Evolutionary conservation across 257 asterid genomes (phyloP).

Genomic region (Primulina huaijiensis): DNA sequence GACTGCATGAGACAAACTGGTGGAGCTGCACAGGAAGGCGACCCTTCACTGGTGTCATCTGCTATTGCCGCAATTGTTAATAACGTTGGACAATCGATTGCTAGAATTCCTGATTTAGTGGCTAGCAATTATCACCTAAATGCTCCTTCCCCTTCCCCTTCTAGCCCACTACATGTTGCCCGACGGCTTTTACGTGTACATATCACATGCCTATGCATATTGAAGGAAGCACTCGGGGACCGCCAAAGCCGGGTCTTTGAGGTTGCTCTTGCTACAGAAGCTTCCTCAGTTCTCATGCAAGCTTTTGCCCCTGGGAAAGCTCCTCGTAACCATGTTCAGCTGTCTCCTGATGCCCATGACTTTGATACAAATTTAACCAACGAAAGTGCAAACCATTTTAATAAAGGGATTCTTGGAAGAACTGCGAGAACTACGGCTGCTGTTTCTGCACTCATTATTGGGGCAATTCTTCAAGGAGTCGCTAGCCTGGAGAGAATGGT

Average conservation of each 20-base stretch:
- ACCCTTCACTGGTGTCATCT: constrained; percentile 87
- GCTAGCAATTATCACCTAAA: constrained; percentile 50
- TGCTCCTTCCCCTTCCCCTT: constrained; percentile 46
- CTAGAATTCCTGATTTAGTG: constrained; percentile 72
- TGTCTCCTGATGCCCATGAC: constrained; percentile 71
- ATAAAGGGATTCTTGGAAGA: constrained; percentile 50
- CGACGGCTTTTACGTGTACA: constrained; percentile 77
- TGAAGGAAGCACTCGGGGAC: constrained; percentile 97
- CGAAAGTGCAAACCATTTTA: constrained; percentile 48
- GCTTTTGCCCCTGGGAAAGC: constrained; percentile 71
- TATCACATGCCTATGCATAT: constrained; percentile 69
- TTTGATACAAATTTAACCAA: constrained; percentile 47
- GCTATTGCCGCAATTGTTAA: constrained; percentile 86
- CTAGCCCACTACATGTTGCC: constrained; percentile 61
- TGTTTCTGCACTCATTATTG: constrained; percentile 79
- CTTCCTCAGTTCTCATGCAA: constrained; percentile 74
- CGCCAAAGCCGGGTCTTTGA: constrained; percentile 98
- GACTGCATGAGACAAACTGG: constrained; percentile 99
- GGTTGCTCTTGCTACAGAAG: constrained; percentile 93
- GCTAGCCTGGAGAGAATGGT: constrained; percentile 93
- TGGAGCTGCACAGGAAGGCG: constrained; percentile 99
- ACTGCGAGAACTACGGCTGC: constrained; percentile 64
- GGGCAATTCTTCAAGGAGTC: constrained; percentile 89
- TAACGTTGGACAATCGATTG: constrained; percentile 66
- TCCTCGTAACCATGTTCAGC: constrained; percentile 68